These are phyloP conservation scores for Didymella lethalis DNA, from an alignment of 2,329 filamentous ascomycete species.

Conservation along the genomic window DNA sequence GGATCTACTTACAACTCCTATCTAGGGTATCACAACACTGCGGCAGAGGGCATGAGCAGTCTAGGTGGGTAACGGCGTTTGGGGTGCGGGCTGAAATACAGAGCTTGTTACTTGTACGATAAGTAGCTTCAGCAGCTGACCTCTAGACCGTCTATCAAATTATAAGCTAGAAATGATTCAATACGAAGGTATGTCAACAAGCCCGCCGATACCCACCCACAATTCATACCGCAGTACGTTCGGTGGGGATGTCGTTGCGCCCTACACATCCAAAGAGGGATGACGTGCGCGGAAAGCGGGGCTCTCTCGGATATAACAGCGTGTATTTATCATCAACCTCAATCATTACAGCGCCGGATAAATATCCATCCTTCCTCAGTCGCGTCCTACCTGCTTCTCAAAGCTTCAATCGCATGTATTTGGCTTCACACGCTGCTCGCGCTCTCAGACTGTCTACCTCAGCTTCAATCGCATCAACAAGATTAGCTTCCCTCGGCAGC, in stretches of 20 bases:
- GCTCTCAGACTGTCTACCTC: conserved; percentile 18
- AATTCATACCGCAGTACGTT: too few species aligned
- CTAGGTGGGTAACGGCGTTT: too few species aligned
- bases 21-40: too few species aligned
- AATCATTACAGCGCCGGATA: conserved; percentile 7
- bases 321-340: conserved; percentile 25
- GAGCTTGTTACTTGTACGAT: too few species aligned
- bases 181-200: too few species aligned
- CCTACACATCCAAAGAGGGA: conserved; percentile 1
- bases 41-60: too few species aligned
- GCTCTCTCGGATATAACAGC: conserved; percentile 19
- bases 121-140: too few species aligned
- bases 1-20: too few species aligned
- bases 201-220: too few species aligned
- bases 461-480: conserved; percentile 24
- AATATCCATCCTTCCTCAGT: conserved; percentile 2
- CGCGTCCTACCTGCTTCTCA: neutral
- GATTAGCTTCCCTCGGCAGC: conserved; percentile 30
- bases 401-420: conserved; percentile 24
- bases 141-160: too few species aligned
- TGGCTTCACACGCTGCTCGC: conserved; percentile 22
- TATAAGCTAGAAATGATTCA: too few species aligned
- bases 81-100: too few species aligned
- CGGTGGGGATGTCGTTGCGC: neutral
- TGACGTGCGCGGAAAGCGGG: conserved; percentile 22